These are phyloP conservation scores for Bacterosira constricta DNA, from an alignment of 108 stramenopile genomes.

Conservation along the genomic window DNA sequence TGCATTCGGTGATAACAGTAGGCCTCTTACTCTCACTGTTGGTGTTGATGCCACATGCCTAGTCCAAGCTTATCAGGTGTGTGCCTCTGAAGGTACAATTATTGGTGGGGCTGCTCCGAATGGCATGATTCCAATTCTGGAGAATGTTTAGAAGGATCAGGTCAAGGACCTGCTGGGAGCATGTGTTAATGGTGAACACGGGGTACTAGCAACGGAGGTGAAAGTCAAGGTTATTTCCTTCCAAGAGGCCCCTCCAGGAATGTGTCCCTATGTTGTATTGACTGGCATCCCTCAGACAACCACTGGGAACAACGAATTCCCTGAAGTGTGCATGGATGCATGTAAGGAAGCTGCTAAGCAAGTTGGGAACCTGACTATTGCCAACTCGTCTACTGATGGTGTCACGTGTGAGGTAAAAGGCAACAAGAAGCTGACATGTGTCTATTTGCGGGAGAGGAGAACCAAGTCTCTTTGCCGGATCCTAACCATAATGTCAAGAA, in stretches of 20 bases:
- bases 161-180: neutral
- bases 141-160: neutral
- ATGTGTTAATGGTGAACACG: neutral
- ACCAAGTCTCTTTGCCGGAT: slow-evolving; percentile 15
- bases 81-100: too few species aligned
- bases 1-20: too few species aligned
- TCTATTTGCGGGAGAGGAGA: neutral
- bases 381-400: slow-evolving; percentile 22
- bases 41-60: too few species aligned
- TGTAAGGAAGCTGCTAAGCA: neutral
- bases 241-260: neutral
- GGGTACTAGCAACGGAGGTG: neutral
- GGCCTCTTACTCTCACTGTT: too few species aligned
- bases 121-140: neutral
- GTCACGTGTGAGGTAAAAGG: too few species aligned
- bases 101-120: slow-evolving; percentile 4
- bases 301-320: slow-evolving; percentile 6
- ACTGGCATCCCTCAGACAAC: slow-evolving; percentile 3
- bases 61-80: too few species aligned
- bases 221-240: neutral
- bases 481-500: slow-evolving; percentile 31
- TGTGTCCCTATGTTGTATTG: neutral
- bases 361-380: slow-evolving; percentile 7
- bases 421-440: neutral
- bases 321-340: neutral